Base-by-base conservation (phyloP, 1,284 basidiomycete genomes). In the Mycosarcoma maydis region DNA sequence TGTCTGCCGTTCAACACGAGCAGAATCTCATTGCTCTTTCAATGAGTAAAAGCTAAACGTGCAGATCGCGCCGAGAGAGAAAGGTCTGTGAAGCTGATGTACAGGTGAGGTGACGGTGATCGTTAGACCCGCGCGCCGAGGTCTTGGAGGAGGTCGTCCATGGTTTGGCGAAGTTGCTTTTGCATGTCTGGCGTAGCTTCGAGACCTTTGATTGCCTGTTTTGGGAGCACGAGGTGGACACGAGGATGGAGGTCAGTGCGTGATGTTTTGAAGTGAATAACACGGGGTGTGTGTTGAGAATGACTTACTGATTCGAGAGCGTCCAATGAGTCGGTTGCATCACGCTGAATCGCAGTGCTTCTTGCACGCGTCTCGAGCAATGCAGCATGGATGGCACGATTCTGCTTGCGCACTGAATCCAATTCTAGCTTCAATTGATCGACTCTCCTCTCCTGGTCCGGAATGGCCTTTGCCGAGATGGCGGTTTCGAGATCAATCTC, bases 401-500 rank as follows among this genome's bases (percentile, higher is more conserved):
- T 66, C 26, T 60, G 20, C 20, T 24, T 42, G 4, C 58, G 38
- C 13, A 73, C 67, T 22, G 40, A 13, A 16, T 67, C 67, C 13
- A 77, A 41, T 37, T 74, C 72, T 6, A 20, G 20, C 44, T 50
- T 51, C 3, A 75, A 38, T 17, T 42, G 26, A 0, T 43, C 23
- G 4, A 77, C 50, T 13, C 72, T 59, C 8, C 41, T 36, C 34
- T 62, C 46, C 40, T 77, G 75, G 6, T 70, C 75, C 2, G 77
- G 69, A 16, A 68, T 62, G n/a, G 72, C 59, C 16, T 52, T 50
- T 1, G 77, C 77, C 27, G 65, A 59, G 17, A 76, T 68, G 13
- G 75, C 73, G 0, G 72, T 76, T 17, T 68, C 59, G 29, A 76
- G 52, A 27, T 76, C 70, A 11, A 77, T 38, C 13, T 77, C 67